These are phyloP conservation scores for Meyerozyma smithsonii DNA, from an alignment of 1,139 yeast genomes.

Conservation along the genomic window DNA sequence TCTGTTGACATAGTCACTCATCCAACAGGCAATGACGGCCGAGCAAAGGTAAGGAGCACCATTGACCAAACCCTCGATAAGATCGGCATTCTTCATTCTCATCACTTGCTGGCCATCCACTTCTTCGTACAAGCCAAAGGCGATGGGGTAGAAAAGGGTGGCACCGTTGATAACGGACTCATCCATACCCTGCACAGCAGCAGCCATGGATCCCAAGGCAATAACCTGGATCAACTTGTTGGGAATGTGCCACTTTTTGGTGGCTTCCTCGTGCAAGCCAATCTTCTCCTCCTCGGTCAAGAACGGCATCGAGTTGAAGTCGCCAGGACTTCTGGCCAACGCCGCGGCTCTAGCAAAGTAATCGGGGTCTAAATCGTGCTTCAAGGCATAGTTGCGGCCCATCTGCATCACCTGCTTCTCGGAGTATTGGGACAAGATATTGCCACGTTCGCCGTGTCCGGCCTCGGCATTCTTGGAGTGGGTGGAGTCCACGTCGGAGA, in stretches of 20 bases:
- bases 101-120: constrained; percentile 12
- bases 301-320: constrained; percentile 54
- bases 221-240: constrained; percentile 55
- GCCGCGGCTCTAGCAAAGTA: constrained; percentile 73
- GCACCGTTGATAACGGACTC: constrained; percentile 88
- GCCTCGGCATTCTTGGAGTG: constrained; percentile 19
- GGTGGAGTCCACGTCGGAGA: constrained; percentile 22
- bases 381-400: constrained; percentile 66
- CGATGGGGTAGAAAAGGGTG: constrained; percentile 58
- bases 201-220: constrained; percentile 79
- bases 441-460: constrained; percentile 33
- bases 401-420: constrained; percentile 63
- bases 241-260: constrained; percentile 67
- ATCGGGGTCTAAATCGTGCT: constrained; percentile 59
- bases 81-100: constrained; percentile 46
- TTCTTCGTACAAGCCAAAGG: constrained; percentile 41
- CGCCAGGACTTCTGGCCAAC: constrained; percentile 61
- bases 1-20: constrained; percentile 63
- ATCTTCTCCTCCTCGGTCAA: constrained; percentile 55
- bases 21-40: constrained; percentile 66
- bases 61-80: constrained; percentile 72
- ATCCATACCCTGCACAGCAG: constrained; percentile 92
- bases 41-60: constrained; percentile 81
- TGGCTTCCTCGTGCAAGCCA: constrained; percentile 50
- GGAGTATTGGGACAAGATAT: constrained; percentile 59